Evolutionary conservation across 148 eudicot genomes (phyloP).

Genomic region (Arbutus unedo): DNA sequence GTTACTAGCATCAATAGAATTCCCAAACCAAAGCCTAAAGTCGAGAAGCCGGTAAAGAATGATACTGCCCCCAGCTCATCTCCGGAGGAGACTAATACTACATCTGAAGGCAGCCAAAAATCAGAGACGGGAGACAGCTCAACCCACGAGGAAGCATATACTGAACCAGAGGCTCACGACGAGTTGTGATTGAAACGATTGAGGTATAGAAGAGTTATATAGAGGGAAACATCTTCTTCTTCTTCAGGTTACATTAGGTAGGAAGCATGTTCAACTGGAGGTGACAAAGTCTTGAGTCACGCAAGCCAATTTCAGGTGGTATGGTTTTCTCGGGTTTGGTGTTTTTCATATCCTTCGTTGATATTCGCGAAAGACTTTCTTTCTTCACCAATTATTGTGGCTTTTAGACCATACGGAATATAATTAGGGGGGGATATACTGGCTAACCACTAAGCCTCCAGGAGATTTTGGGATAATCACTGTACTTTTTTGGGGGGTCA

Average conservation of each 20-base stretch:
- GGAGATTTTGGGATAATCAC: neutral
- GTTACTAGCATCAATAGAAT: conserved; percentile 64
- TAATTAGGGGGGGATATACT: neutral
- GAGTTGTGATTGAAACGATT: conserved; percentile 52
- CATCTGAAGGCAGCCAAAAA: conserved; percentile 31
- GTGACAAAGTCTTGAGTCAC: neutral
- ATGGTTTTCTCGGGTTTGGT: neutral
- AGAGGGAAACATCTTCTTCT: neutral
- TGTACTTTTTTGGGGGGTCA: neutral
- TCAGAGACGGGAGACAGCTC: conserved; percentile 29
- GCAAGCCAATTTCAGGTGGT: conserved; percentile 12
- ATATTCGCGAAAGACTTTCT: neutral
- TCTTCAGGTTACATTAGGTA: neutral
- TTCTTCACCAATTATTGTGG: neutral
- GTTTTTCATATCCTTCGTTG: neutral
- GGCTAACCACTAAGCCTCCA: conserved; percentile 4
- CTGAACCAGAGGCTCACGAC: conserved; percentile 41
- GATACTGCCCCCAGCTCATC: conserved; percentile 44
- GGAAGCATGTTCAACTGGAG: neutral
- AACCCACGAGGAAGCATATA: conserved; percentile 28
- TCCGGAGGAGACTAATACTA: conserved; percentile 31
- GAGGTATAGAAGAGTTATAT: neutral
- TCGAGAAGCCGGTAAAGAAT: conserved; percentile 73
- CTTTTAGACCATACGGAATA: neutral
- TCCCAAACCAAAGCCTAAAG: conserved; percentile 91